Percentiles rank a stretch among this genome's conserved stretches.
Conservation (phyloP, 83 land plant species). For the Picea abies region DNA sequence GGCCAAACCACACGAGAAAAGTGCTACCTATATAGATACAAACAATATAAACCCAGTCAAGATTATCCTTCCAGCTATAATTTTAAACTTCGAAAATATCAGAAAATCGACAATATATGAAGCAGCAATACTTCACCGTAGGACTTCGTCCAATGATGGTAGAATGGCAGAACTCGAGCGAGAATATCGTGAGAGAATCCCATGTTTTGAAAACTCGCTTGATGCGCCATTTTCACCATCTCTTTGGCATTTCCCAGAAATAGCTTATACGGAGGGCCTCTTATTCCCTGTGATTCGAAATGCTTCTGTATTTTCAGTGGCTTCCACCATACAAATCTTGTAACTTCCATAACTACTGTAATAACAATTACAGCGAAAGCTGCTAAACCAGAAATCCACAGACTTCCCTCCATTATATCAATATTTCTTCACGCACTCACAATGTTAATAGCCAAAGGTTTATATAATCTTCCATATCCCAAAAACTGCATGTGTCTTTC, state of each 20-base stretch:
- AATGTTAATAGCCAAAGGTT: too few relatives aligned
- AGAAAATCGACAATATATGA: too few relatives aligned
- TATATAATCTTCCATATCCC: too few relatives aligned
- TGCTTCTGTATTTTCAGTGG: conserved; percentile 55
- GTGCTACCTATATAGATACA: conserved; percentile 36
- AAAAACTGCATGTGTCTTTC: too few relatives aligned
- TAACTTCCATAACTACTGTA: too few relatives aligned
- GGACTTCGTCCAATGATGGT: conserved; percentile 72
- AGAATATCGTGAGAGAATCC: conserved; percentile 69
- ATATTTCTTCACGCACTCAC: too few relatives aligned
- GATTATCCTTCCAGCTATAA: too few relatives aligned
- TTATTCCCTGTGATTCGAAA: conserved; percentile 68
- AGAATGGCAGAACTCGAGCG: conserved; percentile 69
- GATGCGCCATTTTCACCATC: conserved; percentile 47
- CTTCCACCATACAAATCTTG: conserved; percentile 49
- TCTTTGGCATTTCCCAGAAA: conserved; percentile 74
- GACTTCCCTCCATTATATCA: too few relatives aligned
- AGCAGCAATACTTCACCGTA: conserved; percentile 38
- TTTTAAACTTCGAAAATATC: too few relatives aligned
- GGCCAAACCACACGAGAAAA: conserved; percentile 66
- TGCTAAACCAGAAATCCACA: too few relatives aligned
- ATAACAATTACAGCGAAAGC: too few relatives aligned
- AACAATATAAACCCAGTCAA: not conserved
- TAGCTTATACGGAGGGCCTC: conserved; percentile 60
- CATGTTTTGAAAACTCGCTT: conserved; percentile 65